Conservation (phyloP, 2,329 filamentous ascomycete species). For the Fusarium paranaense region DNA sequence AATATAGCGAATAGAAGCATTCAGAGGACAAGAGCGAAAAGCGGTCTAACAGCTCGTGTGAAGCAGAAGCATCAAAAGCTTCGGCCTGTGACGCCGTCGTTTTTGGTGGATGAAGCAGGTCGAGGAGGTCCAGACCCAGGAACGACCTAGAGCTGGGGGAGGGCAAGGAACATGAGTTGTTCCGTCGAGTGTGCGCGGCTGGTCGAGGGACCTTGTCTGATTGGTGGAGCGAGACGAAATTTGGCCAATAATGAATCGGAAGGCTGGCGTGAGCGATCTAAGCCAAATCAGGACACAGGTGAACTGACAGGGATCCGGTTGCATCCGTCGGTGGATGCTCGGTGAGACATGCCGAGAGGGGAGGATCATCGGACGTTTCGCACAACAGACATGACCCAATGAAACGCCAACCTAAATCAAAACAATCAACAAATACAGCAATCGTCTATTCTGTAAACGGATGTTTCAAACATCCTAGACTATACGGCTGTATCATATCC, state of each 20-base stretch:
- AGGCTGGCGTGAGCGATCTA: constrained; percentile 16
- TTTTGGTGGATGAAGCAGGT: constrained; percentile 22
- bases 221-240: neutral
- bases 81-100: constrained; percentile 22
- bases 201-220: neutral
- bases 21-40: neutral
- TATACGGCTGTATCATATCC: neutral
- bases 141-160: constrained; percentile 16
- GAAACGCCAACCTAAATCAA: neutral
- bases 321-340: neutral
- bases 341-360: neutral
- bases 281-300: constrained; percentile 15
- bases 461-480: neutral
- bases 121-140: constrained; percentile 7
- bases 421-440: constrained; percentile 1
- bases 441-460: neutral
- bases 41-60: neutral
- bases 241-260: constrained; percentile 12
- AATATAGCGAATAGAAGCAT: neutral
- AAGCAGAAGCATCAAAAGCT: constrained; percentile 23
- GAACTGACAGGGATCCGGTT: neutral
- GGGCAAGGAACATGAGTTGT: constrained; percentile 39
- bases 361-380: neutral
- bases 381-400: neutral
- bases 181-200: constrained; percentile 27